These are phyloP conservation scores for Bocquillonia castaneifolia DNA, from an alignment of 441 rosid genomes.

Conservation along the genomic window DNA sequence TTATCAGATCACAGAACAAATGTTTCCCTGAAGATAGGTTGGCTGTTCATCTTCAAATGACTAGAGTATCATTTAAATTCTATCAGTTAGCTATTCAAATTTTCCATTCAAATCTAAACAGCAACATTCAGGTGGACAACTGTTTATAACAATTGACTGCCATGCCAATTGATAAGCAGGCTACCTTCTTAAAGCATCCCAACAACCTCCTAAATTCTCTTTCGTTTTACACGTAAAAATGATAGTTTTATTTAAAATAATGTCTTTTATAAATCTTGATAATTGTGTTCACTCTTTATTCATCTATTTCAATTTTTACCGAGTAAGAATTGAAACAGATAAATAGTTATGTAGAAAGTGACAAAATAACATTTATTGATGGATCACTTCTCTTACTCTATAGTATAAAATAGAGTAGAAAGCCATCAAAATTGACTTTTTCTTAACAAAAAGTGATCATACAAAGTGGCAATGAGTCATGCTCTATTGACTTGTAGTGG, in stretches of 20 bases:
- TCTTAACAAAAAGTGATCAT: neutral
- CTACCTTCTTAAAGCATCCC: too few relatives aligned
- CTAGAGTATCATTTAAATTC: neutral
- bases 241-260: too few relatives aligned
- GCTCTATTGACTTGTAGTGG: neutral
- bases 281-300: too few relatives aligned
- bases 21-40: neutral
- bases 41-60: neutral
- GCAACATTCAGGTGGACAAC: neutral
- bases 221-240: too few relatives aligned
- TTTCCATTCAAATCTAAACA: neutral
- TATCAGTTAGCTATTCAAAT: neutral
- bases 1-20: neutral
- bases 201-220: too few relatives aligned
- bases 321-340: neutral
- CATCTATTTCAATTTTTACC: too few relatives aligned
- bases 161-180: too few relatives aligned
- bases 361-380: neutral
- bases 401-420: neutral
- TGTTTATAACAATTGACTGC: neutral
- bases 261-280: too few relatives aligned
- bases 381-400: neutral
- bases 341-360: neutral
- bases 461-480: constrained; percentile 1
- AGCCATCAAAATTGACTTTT: constrained; percentile 15